A percentile compares a stretch with the other conserved stretches of the same genome.
Evolutionary conservation across 345 rosid species (phyloP).

Genomic region (Rhizophora mangle): DNA sequence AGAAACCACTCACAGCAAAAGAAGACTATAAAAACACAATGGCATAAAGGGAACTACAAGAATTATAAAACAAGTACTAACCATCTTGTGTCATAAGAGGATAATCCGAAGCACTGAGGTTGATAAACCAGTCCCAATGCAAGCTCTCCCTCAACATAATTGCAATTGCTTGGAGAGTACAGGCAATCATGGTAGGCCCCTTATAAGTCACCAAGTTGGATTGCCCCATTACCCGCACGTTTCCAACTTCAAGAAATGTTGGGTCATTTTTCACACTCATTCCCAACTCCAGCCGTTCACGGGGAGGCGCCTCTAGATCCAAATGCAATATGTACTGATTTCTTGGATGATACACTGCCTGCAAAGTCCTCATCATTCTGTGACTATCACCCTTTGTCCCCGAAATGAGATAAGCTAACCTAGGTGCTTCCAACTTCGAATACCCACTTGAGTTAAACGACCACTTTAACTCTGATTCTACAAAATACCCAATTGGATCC

Average conservation of each 20-base stretch:
- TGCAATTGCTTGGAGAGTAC: conserved; percentile 86
- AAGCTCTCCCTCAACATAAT: conserved; percentile 75
- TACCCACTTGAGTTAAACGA: conserved; percentile 25
- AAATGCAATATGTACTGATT: conserved; percentile 89
- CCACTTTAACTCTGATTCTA: conserved; percentile 56
- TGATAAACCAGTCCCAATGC: conserved; percentile 95
- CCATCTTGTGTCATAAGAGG: conserved; percentile 95
- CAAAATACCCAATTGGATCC: conserved; percentile 60
- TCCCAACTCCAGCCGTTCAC: conserved; percentile 74
- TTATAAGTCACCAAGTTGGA: conserved; percentile 89
- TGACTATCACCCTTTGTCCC: conserved; percentile 94
- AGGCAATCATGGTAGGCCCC: conserved; percentile 94
- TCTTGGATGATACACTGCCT: conserved; percentile 92
- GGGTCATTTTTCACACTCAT: conserved; percentile 67
- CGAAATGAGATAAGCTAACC: conserved; percentile 84
- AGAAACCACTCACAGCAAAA: background rate
- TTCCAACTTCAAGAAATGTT: conserved; percentile 64
- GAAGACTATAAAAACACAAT: background rate
- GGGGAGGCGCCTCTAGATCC: conserved; percentile 92
- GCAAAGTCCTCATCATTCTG: conserved; percentile 91
- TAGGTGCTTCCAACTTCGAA: conserved; percentile 48
- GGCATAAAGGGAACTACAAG: conserved; percentile 7
- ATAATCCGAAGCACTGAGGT: conserved; percentile 91
- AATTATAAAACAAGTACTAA: conserved; percentile 34
- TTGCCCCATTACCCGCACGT: conserved; percentile 85